These are phyloP conservation scores for Dendrobium nobile DNA, from an alignment of 106 monocot species.

Conservation along the genomic window DNA sequence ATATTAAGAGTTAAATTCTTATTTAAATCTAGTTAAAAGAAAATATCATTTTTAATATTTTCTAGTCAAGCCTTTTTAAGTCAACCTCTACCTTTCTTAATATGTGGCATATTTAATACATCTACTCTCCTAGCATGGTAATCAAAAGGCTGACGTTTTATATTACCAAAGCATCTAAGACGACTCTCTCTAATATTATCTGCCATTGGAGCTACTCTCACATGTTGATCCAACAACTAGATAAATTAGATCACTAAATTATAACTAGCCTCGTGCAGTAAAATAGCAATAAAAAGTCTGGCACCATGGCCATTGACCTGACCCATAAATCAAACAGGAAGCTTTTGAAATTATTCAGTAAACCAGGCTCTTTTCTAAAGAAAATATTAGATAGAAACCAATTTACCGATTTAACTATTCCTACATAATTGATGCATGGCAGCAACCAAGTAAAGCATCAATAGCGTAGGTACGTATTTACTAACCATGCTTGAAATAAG, in stretches of 20 bases:
- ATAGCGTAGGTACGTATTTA: background rate
- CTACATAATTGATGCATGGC: background rate
- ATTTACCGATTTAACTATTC: background rate
- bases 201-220: too few relatives aligned
- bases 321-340: background rate
- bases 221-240: too few relatives aligned
- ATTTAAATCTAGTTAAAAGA: too few relatives aligned
- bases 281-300: background rate
- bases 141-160: too few relatives aligned
- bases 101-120: too few relatives aligned
- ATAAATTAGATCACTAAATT: background rate
- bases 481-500: background rate
- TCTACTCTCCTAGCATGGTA: too few relatives aligned
- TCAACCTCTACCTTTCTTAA: too few relatives aligned
- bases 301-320: background rate
- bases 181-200: too few relatives aligned
- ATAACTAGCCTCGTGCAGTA: background rate
- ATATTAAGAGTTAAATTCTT: too few relatives aligned
- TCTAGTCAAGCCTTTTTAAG: too few relatives aligned
- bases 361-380: background rate
- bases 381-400: background rate
- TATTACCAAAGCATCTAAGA: too few relatives aligned
- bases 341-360: background rate
- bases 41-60: too few relatives aligned
- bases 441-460: background rate